Evolutionary conservation across 208 protist genomes (phyloP).

Genomic region (Trypanosoma lewisi): DNA sequence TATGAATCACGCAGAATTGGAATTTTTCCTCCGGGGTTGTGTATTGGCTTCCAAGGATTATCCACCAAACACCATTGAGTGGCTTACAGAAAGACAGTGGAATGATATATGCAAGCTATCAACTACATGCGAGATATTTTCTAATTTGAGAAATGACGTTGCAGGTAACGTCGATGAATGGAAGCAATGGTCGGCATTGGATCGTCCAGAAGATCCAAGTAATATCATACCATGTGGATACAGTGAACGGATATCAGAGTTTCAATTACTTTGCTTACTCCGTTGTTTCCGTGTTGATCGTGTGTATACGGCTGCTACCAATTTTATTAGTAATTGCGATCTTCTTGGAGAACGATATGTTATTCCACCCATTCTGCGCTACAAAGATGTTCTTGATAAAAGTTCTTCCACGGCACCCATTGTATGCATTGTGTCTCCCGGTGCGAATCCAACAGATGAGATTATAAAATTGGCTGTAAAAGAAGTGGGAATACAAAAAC

Average conservation of each 20-base stretch:
- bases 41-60: conserved; percentile 92
- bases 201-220: conserved; percentile 91
- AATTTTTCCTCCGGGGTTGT: conserved; percentile 99
- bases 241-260: conserved; percentile 60
- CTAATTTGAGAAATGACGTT: conserved; percentile 67
- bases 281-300: conserved; percentile 97
- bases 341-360: conserved; percentile 94
- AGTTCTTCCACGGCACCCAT: conserved; percentile 93
- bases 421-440: conserved; percentile 98
- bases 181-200: conserved; percentile 89
- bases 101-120: conserved; percentile 93
- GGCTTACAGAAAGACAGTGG: conserved; percentile 96
- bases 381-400: conserved; percentile 95
- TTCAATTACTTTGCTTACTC: conserved; percentile 95
- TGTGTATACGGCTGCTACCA: conserved; percentile 91
- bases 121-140: conserved; percentile 76
- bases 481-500: conserved; percentile 91
- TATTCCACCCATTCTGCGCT: conserved; percentile 96
- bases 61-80: conserved; percentile 80
- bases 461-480: conserved; percentile 97
- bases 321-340: conserved; percentile 93
- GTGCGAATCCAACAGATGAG: conserved; percentile 97
- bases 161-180: conserved; percentile 86
- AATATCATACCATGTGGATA: conserved; percentile 80
- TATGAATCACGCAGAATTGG: conserved; percentile 88